Base-by-base conservation (phyloP, 805 yeast genomes). In the Schizosaccharomyces pombe region DNA sequence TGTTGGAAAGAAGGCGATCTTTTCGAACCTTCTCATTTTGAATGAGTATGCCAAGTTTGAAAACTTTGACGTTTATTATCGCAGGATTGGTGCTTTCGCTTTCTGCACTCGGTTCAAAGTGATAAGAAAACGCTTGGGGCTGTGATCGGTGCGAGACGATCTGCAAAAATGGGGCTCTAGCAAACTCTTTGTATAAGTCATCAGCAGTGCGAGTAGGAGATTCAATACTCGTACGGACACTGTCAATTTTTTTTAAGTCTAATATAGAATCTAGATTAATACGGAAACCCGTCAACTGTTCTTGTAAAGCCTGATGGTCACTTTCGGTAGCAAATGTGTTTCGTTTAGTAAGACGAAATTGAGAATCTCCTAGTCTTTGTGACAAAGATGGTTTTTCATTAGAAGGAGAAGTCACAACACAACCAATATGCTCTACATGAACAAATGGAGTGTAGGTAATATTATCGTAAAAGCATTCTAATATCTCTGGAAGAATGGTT, bases 391-490 rank as follows among this genome's bases (percentile, higher is more conserved):
- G 6, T 43, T 24, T 26, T 16, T 43, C 30, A 43, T 29, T 5
- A 19, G 28, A 9, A 43, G 28, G 30, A 4, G 28, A 22, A 8
- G 2, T 22, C 14, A 19, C 6, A 6, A 24, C 19, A 22, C 5
- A 14, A 22, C 30, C 16, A 11, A 29, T 37, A 14, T 49, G 37
- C 9, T 49, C 53, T n/a, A 49, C 26, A 34, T 71, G 74, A 5
- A 72, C 67, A 57, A 81, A 79, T 22, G 80, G 81, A 3, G 76
- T 65, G 54, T 72, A 72, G 0, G 79, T 76, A 52, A 80, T 75
- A 62, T 82, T 82, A 60, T 81, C 87, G 60, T 72, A 82, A 57
- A 74, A 75, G 61, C 80, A 82, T 53, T 70, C 70, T 39, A 68
- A 59, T 16, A 68, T 57, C 29, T 64, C 68, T 14, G 62, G 62